Evolutionary conservation across 495 filamentous ascomycete species (phyloP).

Genomic region (Paragyromitra xinjiangensis): DNA sequence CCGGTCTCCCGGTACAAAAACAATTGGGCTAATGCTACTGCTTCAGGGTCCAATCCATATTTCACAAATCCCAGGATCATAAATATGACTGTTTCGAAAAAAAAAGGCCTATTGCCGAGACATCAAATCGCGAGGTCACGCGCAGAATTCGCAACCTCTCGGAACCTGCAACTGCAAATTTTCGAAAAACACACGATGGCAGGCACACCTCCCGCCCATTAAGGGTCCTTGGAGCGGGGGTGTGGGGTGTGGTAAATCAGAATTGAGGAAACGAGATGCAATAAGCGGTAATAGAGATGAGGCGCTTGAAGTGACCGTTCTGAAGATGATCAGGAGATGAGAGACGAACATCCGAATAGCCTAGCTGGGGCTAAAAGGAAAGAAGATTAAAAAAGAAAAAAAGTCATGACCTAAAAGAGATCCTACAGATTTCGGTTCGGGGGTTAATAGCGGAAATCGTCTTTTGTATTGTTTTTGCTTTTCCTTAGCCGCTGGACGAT

Average conservation of each 20-base stretch:
- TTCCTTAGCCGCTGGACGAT: conserved; percentile 23
- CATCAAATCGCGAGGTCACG: conserved; percentile 34
- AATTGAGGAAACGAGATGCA: conserved; percentile 42
- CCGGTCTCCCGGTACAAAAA: conserved; percentile 26
- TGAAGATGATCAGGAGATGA: conserved; percentile 47
- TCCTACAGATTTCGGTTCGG: conserved; percentile 25
- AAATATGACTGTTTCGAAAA: conserved; percentile 35
- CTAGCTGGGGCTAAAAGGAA: conserved; percentile 39
- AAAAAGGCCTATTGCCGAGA: conserved; percentile 26
- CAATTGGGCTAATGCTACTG: background rate
- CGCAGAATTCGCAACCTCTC: conserved; percentile 30
- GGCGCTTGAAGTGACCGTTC: conserved; percentile 40
- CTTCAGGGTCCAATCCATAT: conserved; percentile 39
- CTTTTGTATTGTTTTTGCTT: conserved; percentile 39
- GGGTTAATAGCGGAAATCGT: conserved; percentile 37
- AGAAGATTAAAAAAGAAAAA: conserved; percentile 31
- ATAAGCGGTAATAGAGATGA: conserved; percentile 33
- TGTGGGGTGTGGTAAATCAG: conserved; percentile 35
- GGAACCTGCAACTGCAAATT: conserved; percentile 22
- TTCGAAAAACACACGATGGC: conserved; percentile 42
- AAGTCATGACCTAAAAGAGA: conserved; percentile 30
- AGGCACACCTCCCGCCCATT: conserved; percentile 20
- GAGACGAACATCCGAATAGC: conserved; percentile 39
- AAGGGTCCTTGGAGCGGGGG: conserved; percentile 18
- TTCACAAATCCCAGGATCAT: conserved; percentile 22